Percentiles rank a stretch among this genome's conserved stretches.
These are phyloP conservation scores for Chalciporus piperatoides DNA, from an alignment of 1,284 basidiomycete species.

Conservation along the genomic window DNA sequence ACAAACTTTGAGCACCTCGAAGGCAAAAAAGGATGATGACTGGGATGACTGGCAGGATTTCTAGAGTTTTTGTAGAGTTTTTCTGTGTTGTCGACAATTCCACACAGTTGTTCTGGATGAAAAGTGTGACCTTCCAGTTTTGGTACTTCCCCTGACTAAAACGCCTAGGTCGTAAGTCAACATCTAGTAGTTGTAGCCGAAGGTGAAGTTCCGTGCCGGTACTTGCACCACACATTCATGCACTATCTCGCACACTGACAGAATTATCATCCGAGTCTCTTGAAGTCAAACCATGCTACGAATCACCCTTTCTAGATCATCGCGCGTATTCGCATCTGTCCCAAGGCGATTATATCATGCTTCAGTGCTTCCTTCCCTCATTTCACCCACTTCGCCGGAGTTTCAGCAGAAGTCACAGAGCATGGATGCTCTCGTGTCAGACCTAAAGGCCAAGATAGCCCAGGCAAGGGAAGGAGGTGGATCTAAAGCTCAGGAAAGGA, in stretches of 20 bases:
- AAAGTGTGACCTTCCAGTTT: background rate
- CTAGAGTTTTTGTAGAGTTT: constrained; percentile 34
- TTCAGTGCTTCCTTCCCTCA: constrained; percentile 65
- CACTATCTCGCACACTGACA: background rate
- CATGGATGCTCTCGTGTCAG: constrained; percentile 66
- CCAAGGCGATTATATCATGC: constrained; percentile 51
- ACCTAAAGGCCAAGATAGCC: constrained; percentile 57
- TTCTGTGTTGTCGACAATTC: background rate
- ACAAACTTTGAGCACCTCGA: constrained; percentile 23
- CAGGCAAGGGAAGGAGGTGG: constrained; percentile 61
- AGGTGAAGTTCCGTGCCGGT: constrained; percentile 25
- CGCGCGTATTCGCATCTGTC: constrained; percentile 4
- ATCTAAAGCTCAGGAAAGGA: constrained; percentile 69
- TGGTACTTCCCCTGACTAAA: constrained; percentile 7
- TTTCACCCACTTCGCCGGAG: constrained; percentile 67
- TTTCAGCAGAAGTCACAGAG: constrained; percentile 60
- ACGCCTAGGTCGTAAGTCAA: too few species aligned
- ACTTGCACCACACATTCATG: background rate
- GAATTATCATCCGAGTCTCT: background rate
- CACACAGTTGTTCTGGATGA: background rate
- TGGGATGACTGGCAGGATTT: constrained; percentile 82
- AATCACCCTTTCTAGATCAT: constrained; percentile 16
- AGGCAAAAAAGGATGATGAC: constrained; percentile 46
- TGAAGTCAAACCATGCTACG: constrained; percentile 22
- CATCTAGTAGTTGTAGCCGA: constrained; percentile 8